phyloP scores from a whole-genome alignment of 345 rosid genomes.

The Capsella bursapastoris region DNA sequence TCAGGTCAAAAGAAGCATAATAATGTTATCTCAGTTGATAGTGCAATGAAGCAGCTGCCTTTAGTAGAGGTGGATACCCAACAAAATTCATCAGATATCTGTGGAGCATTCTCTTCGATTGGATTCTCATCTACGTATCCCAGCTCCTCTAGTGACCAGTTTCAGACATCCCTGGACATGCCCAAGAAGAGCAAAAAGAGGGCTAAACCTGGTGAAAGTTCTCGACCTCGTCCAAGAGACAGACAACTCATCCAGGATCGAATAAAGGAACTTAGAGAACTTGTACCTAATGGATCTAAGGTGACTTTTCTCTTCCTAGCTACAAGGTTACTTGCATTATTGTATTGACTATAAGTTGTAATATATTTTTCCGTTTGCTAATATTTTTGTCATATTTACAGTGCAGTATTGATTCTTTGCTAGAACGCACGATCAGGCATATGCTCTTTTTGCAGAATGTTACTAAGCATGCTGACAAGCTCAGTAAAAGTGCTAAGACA shows the following conservation, averaged over 20 bases:
- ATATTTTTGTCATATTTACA: constrained; percentile 52
- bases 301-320: constrained; percentile 51
- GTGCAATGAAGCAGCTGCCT: constrained; percentile 54
- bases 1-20: constrained; percentile 52
- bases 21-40: constrained; percentile 49
- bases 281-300: constrained; percentile 96
- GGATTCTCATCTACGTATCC: constrained; percentile 77
- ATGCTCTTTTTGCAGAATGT: constrained; percentile 84
- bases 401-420: constrained; percentile 98
- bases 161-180: constrained; percentile 65
- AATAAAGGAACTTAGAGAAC: constrained; percentile 92
- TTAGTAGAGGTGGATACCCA: constrained; percentile 52
- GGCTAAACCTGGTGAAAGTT: constrained; percentile 85
- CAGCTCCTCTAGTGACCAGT: constrained; percentile 66
- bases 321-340: constrained; percentile 16
- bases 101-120: constrained; percentile 65
- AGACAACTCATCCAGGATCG: constrained; percentile 98
- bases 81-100: constrained; percentile 59
- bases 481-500: constrained; percentile 66
- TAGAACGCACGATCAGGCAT: constrained; percentile 95
- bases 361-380: constrained; percentile 11
- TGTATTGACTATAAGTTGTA: not conserved
- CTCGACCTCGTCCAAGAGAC: constrained; percentile 96
- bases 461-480: constrained; percentile 88
- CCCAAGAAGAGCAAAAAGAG: constrained; percentile 73